Percentiles rank a stretch among this genome's conserved stretches.
Conservation (phyloP, 2,329 filamentous ascomycete species). For the Pseudogymnoascus sp. region DNA sequence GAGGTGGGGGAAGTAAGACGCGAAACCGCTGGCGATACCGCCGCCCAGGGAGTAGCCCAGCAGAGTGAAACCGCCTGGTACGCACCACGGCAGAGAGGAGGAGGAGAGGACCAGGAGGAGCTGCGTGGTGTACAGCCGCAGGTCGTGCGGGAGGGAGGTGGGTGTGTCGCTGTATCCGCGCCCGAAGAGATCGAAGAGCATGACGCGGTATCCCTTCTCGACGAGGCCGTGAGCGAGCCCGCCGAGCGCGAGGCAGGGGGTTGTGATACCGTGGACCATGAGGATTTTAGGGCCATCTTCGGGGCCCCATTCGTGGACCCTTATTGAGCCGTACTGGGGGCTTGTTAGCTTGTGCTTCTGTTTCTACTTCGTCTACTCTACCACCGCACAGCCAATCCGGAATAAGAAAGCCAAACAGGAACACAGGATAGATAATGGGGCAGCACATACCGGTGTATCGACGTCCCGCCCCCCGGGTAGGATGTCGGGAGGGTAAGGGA, state of each 20-base stretch:
- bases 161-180: slow-evolving; percentile 70
- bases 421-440: no score
- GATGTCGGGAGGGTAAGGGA: slow-evolving; percentile 47
- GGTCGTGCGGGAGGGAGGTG: slow-evolving; percentile 48
- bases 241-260: slow-evolving; percentile 62
- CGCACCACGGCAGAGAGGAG: slow-evolving; percentile 49
- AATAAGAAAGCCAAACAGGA: no score
- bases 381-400: no score
- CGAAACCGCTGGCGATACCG: slow-evolving; percentile 61
- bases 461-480: slow-evolving; percentile 64
- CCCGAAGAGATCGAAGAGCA: slow-evolving; percentile 72
- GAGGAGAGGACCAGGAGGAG: slow-evolving; percentile 58
- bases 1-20: slow-evolving; percentile 58
- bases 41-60: slow-evolving; percentile 77
- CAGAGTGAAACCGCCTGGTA: slow-evolving; percentile 51
- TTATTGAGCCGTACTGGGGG: slow-evolving; percentile 52
- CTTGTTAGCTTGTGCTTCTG: not conserved
- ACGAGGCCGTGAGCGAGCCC: slow-evolving; percentile 58
- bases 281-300: slow-evolving; percentile 62
- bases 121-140: slow-evolving; percentile 55
- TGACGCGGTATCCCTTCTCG: slow-evolving; percentile 60
- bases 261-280: slow-evolving; percentile 73
- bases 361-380: not conserved
- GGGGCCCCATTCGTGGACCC: slow-evolving; percentile 76
- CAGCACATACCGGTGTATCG: slow-evolving; percentile 30